Base-by-base conservation (phyloP, 495 filamentous ascomycete species). In the Amorphotheca resinae region DNA sequence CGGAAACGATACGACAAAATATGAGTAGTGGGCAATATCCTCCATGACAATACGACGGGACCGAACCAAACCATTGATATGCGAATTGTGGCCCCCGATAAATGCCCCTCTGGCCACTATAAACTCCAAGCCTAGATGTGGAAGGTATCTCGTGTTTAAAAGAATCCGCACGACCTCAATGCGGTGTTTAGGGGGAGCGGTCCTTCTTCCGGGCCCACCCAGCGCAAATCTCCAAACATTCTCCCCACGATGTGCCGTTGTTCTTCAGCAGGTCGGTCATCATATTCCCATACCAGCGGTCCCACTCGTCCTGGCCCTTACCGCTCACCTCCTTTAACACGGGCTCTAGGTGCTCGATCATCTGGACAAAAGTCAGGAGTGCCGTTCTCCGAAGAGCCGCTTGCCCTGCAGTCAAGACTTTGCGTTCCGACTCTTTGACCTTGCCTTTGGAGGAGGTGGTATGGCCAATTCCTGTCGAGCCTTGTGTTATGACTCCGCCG, bases 221-320 rank as follows among this genome's bases (percentile, higher is more conserved):
- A n/a, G 84, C 87, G 40, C 87, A 88, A 44, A 91, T 74, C 67
- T 95, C 88, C 33, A 96, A 63, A 60, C 87, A 93, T 63, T 96
- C 88, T 32, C 88, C 86, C 65, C 76, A 84, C 25, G 76, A 74
- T 18, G 85, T 77, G 16, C 86, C 82, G 33, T 78, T 76, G 46
- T 84, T 74, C 54, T 83, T 79, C 48, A 93, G 69, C 57, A 94
- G 65, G 64, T 87, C 82, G 32, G 72, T 72, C 67, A 81, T 89
- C 81, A 94, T 83, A 51, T 80, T 83, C 25, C 81, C 76, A 66
- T 82, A 78, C 88, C 87, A 94, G 31, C 76, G 67, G 59, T 93
- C 84, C 87, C 86, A 96, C 62, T 95, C 89, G 49, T 93, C 84
- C 54, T 81, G 76, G 53, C 79, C 81, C 66, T 93, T 91, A 20